phyloP scores from a whole-genome alignment of 441 rosid species.

The Syzygium syzygioides region DNA sequence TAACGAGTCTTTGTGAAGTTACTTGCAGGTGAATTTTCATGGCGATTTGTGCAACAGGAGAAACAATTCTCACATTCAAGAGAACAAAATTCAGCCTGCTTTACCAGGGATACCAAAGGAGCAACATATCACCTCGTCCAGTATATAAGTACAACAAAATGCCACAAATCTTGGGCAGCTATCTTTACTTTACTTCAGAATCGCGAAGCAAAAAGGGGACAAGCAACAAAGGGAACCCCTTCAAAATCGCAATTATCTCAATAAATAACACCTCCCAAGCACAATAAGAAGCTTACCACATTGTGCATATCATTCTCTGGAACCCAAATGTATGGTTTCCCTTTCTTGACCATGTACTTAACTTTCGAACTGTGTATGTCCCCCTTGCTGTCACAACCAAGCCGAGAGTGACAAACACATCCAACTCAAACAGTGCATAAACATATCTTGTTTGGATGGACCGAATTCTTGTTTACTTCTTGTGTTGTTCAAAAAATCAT shows the following conservation, averaged over 20 bases:
- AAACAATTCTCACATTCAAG: neutral
- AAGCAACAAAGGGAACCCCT: neutral
- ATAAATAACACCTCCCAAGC: neutral
- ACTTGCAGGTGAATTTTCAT: neutral
- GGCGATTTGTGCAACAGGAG: neutral
- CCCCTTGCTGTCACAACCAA: slow-evolving; percentile 39
- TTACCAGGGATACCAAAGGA: neutral
- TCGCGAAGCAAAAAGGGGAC: neutral
- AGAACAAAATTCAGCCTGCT: neutral
- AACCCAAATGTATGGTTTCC: slow-evolving; percentile 80
- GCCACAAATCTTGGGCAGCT: neutral
- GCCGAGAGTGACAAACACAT: neutral
- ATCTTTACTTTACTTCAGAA: neutral
- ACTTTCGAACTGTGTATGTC: slow-evolving; percentile 72
- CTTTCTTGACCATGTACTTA: slow-evolving; percentile 64
- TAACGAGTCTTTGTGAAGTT: neutral
- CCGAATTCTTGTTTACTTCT: neutral
- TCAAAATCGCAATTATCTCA: neutral
- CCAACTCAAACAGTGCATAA: neutral
- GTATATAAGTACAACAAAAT: neutral
- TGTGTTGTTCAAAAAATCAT: neutral
- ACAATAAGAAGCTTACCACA: slow-evolving; percentile 43
- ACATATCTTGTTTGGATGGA: neutral
- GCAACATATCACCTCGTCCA: neutral
- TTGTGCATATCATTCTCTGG: slow-evolving; percentile 75